Base-by-base conservation (phyloP, 2,329 filamentous ascomycete genomes). In the Emericellopsis cladophorae region DNA sequence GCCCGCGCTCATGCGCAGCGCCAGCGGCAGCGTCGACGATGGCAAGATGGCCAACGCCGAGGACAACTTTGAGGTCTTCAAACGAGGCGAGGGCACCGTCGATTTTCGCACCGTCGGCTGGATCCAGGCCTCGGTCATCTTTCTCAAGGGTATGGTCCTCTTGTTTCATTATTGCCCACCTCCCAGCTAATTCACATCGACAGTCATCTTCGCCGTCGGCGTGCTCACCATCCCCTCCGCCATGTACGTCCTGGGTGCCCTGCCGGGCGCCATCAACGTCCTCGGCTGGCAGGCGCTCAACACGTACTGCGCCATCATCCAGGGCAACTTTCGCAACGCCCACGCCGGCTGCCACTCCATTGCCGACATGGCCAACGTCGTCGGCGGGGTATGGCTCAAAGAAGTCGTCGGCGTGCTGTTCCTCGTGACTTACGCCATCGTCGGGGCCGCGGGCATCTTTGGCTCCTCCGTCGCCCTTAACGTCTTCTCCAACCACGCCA, bases 401-500 rank as follows among this genome's bases (percentile, higher is more conserved):
- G 38, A 43, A 16, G 29, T 44, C 7, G 24, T 38, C 7, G 42
- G 42, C 21, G 23, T 38, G 7, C 32, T 40, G 8, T 44, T 44
- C 29, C 33, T 44, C 14, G 34, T 44, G 4, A 44, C 38, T 7
- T 75, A 73, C 44, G 64, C 75, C 31, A 65, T 79, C 9, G 67
- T 67, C 36, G 62, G 65, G 9, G 73, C 66, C 1, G 70, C 68
- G 5, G 74, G 74, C 6, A 74, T 79, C 41, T 60, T 79, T 33
- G 72, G 71, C 11, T 64, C 76, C 4, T 72, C 74, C 0, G 71
- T 71, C 2, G 75, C 65, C 1, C 57, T 80, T 41, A 80, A 81
- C 49, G 71, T 74, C 1, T 59, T 81, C 3, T 75, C 71, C 0
- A 59, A 63, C 31, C 74, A 79, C 48, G 68, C 67, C 4, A 58